Percentiles rank a stretch among this genome's conserved stretches.
Conservation (phyloP, 2,329 filamentous ascomycete genomes). For the Epichloe baconii region DNA sequence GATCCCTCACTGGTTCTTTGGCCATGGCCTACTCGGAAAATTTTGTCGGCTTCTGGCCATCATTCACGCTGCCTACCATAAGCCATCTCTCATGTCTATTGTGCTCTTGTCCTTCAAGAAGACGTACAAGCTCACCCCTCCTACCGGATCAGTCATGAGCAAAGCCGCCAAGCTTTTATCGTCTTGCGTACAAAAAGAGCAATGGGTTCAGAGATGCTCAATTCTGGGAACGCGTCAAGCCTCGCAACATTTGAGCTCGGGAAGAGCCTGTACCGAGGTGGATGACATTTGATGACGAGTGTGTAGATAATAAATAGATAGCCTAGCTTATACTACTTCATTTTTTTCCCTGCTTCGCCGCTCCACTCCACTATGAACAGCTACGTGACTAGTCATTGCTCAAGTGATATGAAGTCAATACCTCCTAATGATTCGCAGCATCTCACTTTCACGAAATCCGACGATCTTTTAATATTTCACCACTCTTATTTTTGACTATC, state of each 20-base stretch:
- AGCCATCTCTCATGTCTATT: slow-evolving; percentile 42
- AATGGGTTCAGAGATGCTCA: slow-evolving; percentile 27
- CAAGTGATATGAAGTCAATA: too few species aligned
- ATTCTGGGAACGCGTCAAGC: slow-evolving; percentile 55
- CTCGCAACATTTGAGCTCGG: slow-evolving; percentile 40
- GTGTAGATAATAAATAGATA: too few species aligned
- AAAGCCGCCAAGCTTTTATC: background rate
- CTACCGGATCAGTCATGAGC: background rate
- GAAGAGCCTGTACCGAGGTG: slow-evolving; percentile 40
- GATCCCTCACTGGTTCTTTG: slow-evolving; percentile 49
- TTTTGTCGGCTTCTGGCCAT: slow-evolving; percentile 63
- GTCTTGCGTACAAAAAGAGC: slow-evolving; percentile 45
- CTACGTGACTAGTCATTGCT: too few species aligned
- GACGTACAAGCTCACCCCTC: background rate
- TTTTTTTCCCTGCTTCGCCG: too few species aligned
- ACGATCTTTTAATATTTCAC: too few species aligned
- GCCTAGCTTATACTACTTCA: too few species aligned
- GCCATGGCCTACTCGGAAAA: slow-evolving; percentile 61
- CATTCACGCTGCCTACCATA: slow-evolving; percentile 53
- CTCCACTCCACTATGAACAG: too few species aligned
- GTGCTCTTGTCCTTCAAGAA: background rate
- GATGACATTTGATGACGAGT: slow-evolving; percentile 66
- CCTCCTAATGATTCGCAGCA: fast-evolving
- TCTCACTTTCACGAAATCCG: too few species aligned
- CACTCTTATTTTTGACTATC: too few species aligned